Evolutionary conservation across 352 stramenopile species (phyloP), one percentile per base, ranked within the genome.

Genomic region (Phytopythium kandeliae): DNA sequence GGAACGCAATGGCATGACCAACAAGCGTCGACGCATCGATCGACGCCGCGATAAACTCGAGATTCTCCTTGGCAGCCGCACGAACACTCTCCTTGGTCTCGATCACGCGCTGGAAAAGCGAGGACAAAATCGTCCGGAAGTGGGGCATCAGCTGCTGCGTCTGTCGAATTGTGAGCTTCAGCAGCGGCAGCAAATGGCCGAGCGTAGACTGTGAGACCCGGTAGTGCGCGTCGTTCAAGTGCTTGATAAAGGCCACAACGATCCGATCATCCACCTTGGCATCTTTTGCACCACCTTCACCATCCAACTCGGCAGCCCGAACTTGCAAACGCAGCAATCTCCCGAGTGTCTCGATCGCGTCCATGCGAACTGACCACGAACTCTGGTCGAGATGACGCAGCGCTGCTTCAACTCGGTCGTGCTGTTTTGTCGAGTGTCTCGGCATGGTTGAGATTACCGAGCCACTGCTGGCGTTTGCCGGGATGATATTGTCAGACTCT

Each of bases 61-160:
- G 54, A 22, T 78, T 88, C 28, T 86, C 69, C 15, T 71, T 78
- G 1, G 83, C 80, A 11, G 73, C 35, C 19, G 51, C 45, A 4
- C 80, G 70, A 47, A 72, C 67, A 0, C 60, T 65, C 60, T 92
- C 83, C 40, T 94, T 94, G 1, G 77, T 72, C 38, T 94, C 78
- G 7, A 92, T 67, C 43, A 80, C 65, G 44, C 89, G 89, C 50
- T 90, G 76, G 37, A 92, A 91, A 6, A 92, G 52, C 43, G 68
- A 74, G 3, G 80, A 67, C 12, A 92, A 47, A 31, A 89, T 58
- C 0, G n/a, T 59, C 50, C 89, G 87, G 34, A 90, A 41, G 37
- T 77, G 71, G 19, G 69, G 58, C 36, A 65, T 21, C 1, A 92
- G 60, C 43, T 81, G 65, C 15, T 79, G 60, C 8, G 57, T 62